Conservation (phyloP, 2,329 filamentous ascomycete genomes). For the Taxawa tesnikishii region DNA sequence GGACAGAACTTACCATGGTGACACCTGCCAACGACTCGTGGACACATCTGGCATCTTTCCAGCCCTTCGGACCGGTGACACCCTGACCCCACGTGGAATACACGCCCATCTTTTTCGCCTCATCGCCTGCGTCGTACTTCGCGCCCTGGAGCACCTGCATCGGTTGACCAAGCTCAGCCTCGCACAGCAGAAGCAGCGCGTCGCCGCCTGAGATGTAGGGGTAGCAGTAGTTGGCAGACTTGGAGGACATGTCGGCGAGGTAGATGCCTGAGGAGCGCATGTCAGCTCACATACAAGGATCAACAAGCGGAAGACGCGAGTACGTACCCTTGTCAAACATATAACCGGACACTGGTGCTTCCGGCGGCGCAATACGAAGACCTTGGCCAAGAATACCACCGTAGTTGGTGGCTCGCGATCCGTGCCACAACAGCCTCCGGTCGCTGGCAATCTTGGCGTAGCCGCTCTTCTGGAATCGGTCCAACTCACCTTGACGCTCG, state of each 20-base stretch:
- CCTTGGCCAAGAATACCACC: constrained; percentile 81
- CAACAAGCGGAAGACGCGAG: background rate
- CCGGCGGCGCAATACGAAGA: constrained; percentile 75
- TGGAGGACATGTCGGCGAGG: constrained; percentile 72
- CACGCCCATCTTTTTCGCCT: constrained; percentile 47
- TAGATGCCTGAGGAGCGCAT: constrained; percentile 46
- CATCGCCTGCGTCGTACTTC: constrained; percentile 51
- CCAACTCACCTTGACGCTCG: constrained; percentile 58
- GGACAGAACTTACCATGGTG: constrained; percentile 46
- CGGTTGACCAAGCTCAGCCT: constrained; percentile 68
- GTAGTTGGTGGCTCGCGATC: constrained; percentile 71
- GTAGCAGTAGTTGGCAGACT: constrained; percentile 69
- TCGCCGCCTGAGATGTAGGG: constrained; percentile 44
- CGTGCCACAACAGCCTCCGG: constrained; percentile 75
- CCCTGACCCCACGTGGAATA: constrained; percentile 63
- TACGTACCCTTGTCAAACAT: constrained; percentile 66
- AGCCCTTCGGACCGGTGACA: constrained; percentile 47
- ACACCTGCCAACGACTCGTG: constrained; percentile 54
- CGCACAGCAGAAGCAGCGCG: constrained; percentile 69
- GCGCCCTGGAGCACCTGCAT: constrained; percentile 50
- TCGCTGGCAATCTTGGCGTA: constrained; percentile 47
- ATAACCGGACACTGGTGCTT: constrained; percentile 50
- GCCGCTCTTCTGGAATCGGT: constrained; percentile 50
- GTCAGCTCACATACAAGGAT: background rate
- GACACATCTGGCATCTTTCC: constrained; percentile 64